Evolutionary conservation across 805 yeast species (phyloP), one percentile per base, ranked within the genome.

Genomic region (Metschnikowia matae): DNA sequence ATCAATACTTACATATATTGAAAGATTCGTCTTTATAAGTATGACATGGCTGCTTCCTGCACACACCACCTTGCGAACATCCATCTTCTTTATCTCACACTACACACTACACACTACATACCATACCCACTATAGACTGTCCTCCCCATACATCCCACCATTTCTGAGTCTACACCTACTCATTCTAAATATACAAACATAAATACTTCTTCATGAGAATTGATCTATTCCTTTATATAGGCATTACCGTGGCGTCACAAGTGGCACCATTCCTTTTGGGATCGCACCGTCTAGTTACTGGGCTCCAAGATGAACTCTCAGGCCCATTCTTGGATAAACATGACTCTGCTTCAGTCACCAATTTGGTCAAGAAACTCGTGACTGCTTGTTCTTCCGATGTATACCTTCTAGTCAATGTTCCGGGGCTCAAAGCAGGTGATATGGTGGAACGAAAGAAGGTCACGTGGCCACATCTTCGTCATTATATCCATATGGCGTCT

Each of bases 401-500:
- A 36, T 73, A 72, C 48, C 41, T 73, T 14, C 56, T 73, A 5
- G 55, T 73, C 11, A 66, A 72, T 54, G 66, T 64, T n/a, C 78
- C 78, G 1, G 77, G 77, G 8, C 61, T 73, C 42, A 51, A 50
- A 5, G 59, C 54, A 38, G 51, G 53, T 10, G 77, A 73, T 51
- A 26, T 73, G 47, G 61, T 61, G 4, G 60, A 51, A 26, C 26
- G 31, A 1, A 58, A 70, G 34, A 73, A 72, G 53, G 70, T 65
- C 14, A 57, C 62, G 33, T 82, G 84, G 71, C 73, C 70, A 1
- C 71, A 76, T 51, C 54, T 85, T 4, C 71, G 84, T 51, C 72
- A 77, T 39, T 78, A 80, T 59, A 60, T 83, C 53, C 65, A 73
- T 20, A 68, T 74, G 62, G 71, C 87, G n/a, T 84, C 90, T 4